Conservation (phyloP, 768 basidiomycete species). For the Boletus patriciae region DNA sequence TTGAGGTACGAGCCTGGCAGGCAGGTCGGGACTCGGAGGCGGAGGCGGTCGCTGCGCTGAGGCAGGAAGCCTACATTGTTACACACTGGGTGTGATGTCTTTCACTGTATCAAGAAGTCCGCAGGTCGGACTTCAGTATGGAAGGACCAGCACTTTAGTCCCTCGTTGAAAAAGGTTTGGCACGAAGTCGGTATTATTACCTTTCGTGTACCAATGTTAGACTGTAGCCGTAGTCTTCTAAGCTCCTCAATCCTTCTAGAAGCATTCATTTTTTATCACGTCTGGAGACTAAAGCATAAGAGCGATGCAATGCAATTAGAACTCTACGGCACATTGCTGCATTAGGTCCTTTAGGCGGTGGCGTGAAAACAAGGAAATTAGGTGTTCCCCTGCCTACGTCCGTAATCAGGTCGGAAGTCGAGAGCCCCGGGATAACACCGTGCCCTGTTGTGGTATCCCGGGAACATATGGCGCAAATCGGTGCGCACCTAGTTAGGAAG, state of each 20-base stretch:
- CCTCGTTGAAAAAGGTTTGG: background rate
- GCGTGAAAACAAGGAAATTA: conserved; percentile 77
- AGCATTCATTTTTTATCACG: background rate
- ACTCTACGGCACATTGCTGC: conserved; percentile 14
- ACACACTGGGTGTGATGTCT: conserved; percentile 24
- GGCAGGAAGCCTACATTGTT: conserved; percentile 68
- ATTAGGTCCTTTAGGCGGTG: conserved; percentile 35
- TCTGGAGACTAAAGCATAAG: background rate
- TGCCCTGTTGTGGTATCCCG: conserved; percentile 43
- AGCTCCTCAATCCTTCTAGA: no score
- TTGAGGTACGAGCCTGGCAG: conserved; percentile 67
- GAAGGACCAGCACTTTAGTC: background rate
- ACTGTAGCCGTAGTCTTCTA: background rate
- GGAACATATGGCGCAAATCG: conserved; percentile 52
- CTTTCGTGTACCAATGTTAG: no score
- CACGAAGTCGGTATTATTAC: background rate
- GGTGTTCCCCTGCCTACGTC: conserved; percentile 52
- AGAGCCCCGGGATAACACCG: conserved; percentile 62
- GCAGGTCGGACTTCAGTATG: conserved; percentile 9
- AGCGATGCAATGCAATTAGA: background rate
- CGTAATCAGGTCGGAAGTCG: conserved; percentile 50
- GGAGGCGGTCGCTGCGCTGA: conserved; percentile 68
- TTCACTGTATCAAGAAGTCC: background rate
- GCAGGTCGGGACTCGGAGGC: conserved; percentile 68
- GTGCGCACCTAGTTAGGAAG: conserved; percentile 45